Conservation (phyloP, 2,329 filamentous ascomycete species). For the Fusarium sp. region DNA sequence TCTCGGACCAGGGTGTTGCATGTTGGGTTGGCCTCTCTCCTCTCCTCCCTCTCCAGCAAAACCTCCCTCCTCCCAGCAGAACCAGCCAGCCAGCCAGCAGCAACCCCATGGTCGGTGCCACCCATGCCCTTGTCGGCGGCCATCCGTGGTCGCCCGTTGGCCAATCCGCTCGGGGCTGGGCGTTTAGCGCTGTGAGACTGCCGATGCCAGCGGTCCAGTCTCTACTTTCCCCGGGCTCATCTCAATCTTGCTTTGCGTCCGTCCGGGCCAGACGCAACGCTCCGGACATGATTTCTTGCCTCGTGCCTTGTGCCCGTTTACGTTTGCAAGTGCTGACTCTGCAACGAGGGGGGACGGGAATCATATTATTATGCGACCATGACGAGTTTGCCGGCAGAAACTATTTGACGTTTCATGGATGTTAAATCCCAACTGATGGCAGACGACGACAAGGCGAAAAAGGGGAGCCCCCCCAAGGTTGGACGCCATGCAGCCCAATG, state of each 20-base stretch:
- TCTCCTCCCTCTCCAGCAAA: neutral
- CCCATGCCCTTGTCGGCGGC: conserved; percentile 33
- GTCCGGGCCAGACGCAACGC: neutral
- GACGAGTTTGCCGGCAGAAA: conserved; percentile 14
- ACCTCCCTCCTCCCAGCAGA: neutral
- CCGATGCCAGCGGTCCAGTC: conserved; percentile 26
- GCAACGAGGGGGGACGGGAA: neutral
- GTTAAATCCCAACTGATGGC: neutral
- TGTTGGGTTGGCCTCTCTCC: conserved; percentile 10
- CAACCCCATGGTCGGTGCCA: conserved; percentile 43
- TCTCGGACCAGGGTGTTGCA: conserved; percentile 38
- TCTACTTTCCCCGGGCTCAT: conserved; percentile 1
- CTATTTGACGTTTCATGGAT: neutral
- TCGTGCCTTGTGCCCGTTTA: conserved; percentile 8
- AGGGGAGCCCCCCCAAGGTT: neutral
- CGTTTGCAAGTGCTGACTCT: neutral
- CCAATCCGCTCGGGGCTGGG: conserved; percentile 21
- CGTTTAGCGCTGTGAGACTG: conserved; percentile 38
- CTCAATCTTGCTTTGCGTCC: conserved; percentile 1
- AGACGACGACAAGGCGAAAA: conserved; percentile 7
- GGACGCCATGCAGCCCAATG: conserved; percentile 7
- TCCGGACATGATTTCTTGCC: conserved; percentile 17
- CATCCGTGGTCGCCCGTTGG: conserved; percentile 24
- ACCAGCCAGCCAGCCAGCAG: conserved; percentile 33
- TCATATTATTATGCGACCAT: conserved; percentile 18